Conservation (phyloP, 1,139 yeast genomes). For the Sugiyamaella paludigena region DNA sequence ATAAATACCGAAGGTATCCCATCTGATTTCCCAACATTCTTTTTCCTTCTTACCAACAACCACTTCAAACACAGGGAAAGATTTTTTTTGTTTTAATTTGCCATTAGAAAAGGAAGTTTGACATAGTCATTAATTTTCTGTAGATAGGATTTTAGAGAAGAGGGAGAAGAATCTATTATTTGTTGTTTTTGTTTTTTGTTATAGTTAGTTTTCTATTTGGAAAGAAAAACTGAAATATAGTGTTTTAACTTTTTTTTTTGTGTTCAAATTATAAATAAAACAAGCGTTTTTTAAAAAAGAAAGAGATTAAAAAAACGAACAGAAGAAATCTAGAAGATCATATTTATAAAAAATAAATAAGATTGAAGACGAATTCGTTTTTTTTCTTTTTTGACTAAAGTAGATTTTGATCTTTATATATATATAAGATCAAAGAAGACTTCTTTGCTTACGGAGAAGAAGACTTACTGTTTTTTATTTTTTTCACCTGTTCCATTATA, state of each 20-base stretch:
- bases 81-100: background rate
- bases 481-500: too few species aligned
- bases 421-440: conserved; percentile 5
- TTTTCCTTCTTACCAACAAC: background rate
- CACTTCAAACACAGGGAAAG: background rate
- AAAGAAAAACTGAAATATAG: background rate
- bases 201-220: background rate
- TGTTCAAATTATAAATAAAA: background rate
- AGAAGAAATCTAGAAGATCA: background rate
- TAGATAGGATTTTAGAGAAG: too few species aligned
- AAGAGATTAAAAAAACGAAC: background rate
- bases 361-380: conserved; percentile 1
- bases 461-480: background rate
- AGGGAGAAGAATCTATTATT: background rate
- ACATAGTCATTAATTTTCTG: too few species aligned
- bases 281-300: background rate
- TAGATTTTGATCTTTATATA: conserved; percentile 5
- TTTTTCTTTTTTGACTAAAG: conserved; percentile 7
- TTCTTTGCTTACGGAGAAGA: background rate
- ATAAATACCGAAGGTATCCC: too few species aligned
- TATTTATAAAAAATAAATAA: too few species aligned
- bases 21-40: background rate
- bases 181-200: conserved; percentile 7
- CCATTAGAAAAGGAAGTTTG: too few species aligned
- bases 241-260: conserved; percentile 1